Evolutionary conservation across 2,329 filamentous ascomycete species (phyloP).

Genomic region (Cladosporium sp.): DNA sequence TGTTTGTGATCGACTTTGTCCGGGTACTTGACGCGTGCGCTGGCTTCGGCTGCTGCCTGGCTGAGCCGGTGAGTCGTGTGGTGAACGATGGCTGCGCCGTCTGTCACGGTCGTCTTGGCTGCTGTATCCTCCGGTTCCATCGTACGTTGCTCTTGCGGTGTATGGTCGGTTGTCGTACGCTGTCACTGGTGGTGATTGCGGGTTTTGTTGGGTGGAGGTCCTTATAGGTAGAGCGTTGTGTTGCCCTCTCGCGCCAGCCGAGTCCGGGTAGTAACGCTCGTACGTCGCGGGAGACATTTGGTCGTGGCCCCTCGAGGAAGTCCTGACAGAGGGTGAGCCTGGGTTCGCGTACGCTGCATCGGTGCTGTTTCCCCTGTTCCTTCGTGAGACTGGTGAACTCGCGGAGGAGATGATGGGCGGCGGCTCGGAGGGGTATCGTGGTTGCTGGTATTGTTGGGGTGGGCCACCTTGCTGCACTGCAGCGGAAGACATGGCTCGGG

Average conservation of each 20-base stretch:
- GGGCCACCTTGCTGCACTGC: conserved; percentile 34
- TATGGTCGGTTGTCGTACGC: conserved; percentile 30
- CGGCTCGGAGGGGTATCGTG: conserved; percentile 25
- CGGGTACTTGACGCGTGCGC: conserved; percentile 38
- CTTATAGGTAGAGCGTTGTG: conserved; percentile 30
- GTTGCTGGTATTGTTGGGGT: conserved; percentile 29
- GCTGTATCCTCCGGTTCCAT: conserved; percentile 42
- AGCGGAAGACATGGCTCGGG: conserved; percentile 34
- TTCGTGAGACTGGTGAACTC: conserved; percentile 39
- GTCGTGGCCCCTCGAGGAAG: conserved; percentile 44
- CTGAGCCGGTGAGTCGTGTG: conserved; percentile 49
- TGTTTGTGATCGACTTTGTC: conserved; percentile 47
- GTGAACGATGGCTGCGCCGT: conserved; percentile 41
- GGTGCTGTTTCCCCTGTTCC: conserved; percentile 38
- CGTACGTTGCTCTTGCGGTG: conserved; percentile 32
- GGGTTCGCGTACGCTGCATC: conserved; percentile 38
- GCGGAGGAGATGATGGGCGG: conserved; percentile 25
- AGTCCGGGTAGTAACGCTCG: conserved; percentile 58
- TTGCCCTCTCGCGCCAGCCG: conserved; percentile 24
- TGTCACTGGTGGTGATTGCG: conserved; percentile 26
- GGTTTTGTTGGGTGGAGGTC: conserved; percentile 24
- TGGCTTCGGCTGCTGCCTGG: conserved; percentile 45
- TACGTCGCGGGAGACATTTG: conserved; percentile 76
- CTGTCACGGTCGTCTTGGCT: conserved; percentile 40
- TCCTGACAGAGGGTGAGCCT: conserved; percentile 45